Base-by-base conservation (phyloP, 2,329 filamentous ascomycete species). In the Dactylellina drechsleri region DNA sequence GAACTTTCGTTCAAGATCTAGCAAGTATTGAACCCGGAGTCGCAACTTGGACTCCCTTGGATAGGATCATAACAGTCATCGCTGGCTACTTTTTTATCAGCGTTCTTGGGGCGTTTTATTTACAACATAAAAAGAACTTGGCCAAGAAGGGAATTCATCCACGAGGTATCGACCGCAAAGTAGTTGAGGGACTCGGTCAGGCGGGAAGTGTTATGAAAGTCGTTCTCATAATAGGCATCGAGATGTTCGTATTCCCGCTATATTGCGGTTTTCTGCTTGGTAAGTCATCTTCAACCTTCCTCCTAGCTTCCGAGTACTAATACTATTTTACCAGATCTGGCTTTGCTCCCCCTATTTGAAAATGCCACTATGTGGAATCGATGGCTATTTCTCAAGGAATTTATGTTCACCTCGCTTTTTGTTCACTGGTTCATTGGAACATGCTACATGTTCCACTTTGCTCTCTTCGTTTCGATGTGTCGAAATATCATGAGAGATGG, bases 391-490 rank as follows among this genome's bases (percentile, higher is more conserved):
- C 92, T 92, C 1, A 84, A 88, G 65, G 86, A 88, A 75, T 92
- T 90, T 75, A 95, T 95, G 0, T 86, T 94, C 78, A 97, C 93
- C 0, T 97, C 94, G 13, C 88, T 96, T 13, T 99, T 99, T 81
- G 91, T 98, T 61, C 95, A 99, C 82, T 99, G 95, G 95, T 99
- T 99, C 80, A 90, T 97, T 67, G 95, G 95, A 57, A 99, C 95
- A 2, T 96, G 93, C 77, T 99, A 99, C 82, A 99, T 99, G 96
- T 99, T 99, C 83, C 95, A 99, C 81, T 99, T 99, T 81, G 95
- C 95, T 4, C 87, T 99, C 2, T 99, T 99, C 81, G 95, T 99
- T 16, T 96, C 93, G 67, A 98, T 99, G 93, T 99, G 95, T 82
- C 90, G 95, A 77, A 97, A 97, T 84, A 97, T 98, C 72, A 92